Base-by-base conservation (phyloP, 75 land plant genomes). In the Isoetes taiwanensis region DNA sequence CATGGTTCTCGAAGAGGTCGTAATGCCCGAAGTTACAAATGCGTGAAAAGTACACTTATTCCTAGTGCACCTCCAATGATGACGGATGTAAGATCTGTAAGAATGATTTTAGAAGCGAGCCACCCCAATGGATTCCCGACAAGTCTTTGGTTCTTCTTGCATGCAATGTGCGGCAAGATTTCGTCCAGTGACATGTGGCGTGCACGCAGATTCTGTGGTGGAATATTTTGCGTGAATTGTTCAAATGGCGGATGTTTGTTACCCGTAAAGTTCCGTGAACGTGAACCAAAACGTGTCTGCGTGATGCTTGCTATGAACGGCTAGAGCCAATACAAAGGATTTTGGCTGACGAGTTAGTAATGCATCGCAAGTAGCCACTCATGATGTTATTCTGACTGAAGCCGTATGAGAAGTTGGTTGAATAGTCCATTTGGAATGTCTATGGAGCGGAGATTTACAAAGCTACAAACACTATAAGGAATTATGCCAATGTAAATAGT, bases 161-260 rank as follows among this genome's bases (percentile, higher is more conserved):
- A 94, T 94, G 99, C 69, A 85, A 2, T 94, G 99, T 71, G 65
- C 57, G 35, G 71, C 78, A 24, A 68, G 68, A 4, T 89, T 94
- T 60, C 86, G 94, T 60, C 99, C 99, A 6, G 75, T 94, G 29
- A 80, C 83, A 64, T 80, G 90, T 70, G 73, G 87, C 1, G 65
- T 96, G 34, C 99, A 94, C 89, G 99, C 61, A 75, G 96, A n/a
- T 94, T 82, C 46, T 94, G 96, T 77, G 99, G 99, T 46, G 82
- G 86, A 39, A 64, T 94, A 52, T 94, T 89, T 56, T 94, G 99
- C 52, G 56, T 72, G 20, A 70, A 74, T 20, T 94, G 99, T 43
- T 75, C 87, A 4, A 79, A 56, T 35, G 85, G 85, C 41, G 73
- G 82, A 63, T 82, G 86, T 52, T 68, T 94, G 57, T 58, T 94